Percentiles rank a stretch among this genome's conserved stretches.
These are phyloP conservation scores for Candida chilensis DNA, from an alignment of 805 yeast genomes.

Conservation along the genomic window DNA sequence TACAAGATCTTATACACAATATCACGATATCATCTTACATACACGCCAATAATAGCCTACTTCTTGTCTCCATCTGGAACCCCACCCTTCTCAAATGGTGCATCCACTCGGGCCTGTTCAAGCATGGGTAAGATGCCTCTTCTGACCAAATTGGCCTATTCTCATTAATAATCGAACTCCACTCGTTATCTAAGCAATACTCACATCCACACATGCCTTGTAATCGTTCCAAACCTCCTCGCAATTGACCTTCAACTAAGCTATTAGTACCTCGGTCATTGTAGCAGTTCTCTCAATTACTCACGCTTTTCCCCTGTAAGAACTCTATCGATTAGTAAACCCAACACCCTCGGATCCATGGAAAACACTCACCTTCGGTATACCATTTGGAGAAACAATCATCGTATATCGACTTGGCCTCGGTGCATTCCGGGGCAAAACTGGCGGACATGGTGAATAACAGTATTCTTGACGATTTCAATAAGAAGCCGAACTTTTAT, in stretches of 20 bases:
- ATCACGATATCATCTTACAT: too few relatives aligned
- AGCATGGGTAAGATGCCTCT: constrained; percentile 76
- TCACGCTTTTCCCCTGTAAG: constrained; percentile 26
- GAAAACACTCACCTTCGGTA: constrained; percentile 51
- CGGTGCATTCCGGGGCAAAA: constrained; percentile 96
- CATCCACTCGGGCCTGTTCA: constrained; percentile 84
- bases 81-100: constrained; percentile 76
- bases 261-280: constrained; percentile 1
- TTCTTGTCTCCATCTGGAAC: constrained; percentile 13
- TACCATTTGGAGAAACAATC: constrained; percentile 95
- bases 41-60: too few relatives aligned
- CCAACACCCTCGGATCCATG: not conserved
- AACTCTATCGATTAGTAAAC: constrained; percentile 30
- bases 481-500: too few relatives aligned
- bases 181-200: too few relatives aligned
- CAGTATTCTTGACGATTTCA: too few relatives aligned
- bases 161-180: too few relatives aligned
- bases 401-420: constrained; percentile 77
- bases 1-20: too few relatives aligned
- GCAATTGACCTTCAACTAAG: constrained; percentile 71
- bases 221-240: constrained; percentile 83
- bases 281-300: not conserved
- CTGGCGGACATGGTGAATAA: constrained; percentile 74
- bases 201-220: constrained; percentile 74
- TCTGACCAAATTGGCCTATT: constrained; percentile 41